These are phyloP conservation scores for Podospora pseudocomata DNA, from an alignment of 495 filamentous ascomycete species.

Conservation along the genomic window DNA sequence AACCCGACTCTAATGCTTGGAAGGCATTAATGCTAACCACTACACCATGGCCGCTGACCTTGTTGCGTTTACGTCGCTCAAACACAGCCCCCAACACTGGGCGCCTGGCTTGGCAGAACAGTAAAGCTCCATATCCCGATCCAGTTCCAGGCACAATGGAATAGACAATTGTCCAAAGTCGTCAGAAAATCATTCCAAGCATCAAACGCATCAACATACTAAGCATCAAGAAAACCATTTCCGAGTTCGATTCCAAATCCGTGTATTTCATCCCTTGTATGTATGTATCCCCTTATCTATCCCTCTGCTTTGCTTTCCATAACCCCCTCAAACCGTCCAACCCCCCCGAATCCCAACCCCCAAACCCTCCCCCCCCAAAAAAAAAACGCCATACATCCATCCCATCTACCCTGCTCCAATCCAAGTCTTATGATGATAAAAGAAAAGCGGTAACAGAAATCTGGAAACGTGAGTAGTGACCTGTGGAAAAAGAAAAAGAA, in stretches of 20 bases:
- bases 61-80: neutral
- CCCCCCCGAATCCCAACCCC: too few species aligned
- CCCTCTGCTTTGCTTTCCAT: neutral
- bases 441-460: neutral
- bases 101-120: neutral
- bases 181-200: neutral
- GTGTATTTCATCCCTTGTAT: neutral
- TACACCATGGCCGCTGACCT: conserved; percentile 14
- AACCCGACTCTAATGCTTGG: conserved; percentile 14
- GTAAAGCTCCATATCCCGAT: neutral
- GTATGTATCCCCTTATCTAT: neutral
- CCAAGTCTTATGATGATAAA: neutral
- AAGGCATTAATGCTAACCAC: conserved; percentile 14
- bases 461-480: neutral
- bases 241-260: neutral
- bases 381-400: neutral
- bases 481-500: neutral
- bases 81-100: neutral
- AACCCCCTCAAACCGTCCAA: too few species aligned
- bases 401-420: neutral
- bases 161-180: neutral
- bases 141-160: neutral
- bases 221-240: neutral
- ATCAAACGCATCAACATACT: neutral
- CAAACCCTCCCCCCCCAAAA: neutral